Base-by-base conservation (phyloP, 2,329 filamentous ascomycete genomes). In the Nemania bipapillata region DNA sequence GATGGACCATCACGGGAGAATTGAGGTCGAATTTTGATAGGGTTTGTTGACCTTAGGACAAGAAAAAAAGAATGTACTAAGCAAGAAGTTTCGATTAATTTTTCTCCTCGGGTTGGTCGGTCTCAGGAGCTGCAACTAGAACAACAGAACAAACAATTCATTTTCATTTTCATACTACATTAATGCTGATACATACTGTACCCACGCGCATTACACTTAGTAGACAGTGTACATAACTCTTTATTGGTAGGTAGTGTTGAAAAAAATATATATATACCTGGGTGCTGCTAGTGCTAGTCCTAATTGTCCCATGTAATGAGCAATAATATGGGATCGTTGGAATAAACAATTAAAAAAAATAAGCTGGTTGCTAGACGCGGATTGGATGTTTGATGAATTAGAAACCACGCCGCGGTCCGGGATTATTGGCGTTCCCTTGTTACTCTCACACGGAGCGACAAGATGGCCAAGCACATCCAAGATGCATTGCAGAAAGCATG, bases 351-450 rank as follows among this genome's bases (percentile, higher is more conserved):
- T 40, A 55, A 55, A 22, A 37, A 58, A 68, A 54, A 57, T 42
- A 37, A 60, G 68, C 63, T 69, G 68, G 70, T 69, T 72, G 68
- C 67, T 65, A 63, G 69, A 62, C 69, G 72, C 72, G 71, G 74
- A 75, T 73, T 73, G 65, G 73, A 62, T 66, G 64, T 68, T 70
- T 68, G 63, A 57, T 53, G 66, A 59, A 61, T 58, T 30, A 68
- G 60, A 68, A 66, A 66, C 54, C 57, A 63, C 61, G 62, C 65
- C 62, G 64, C 53, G 61, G 57, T 50, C 67, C 50, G 50, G 67
- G 64, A 58, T 67, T 60, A 55, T 26, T 37, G 63, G 32, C 30
- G 26, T 63, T 58, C 64, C 64, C 59, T 75, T 59, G 32, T 26
- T 59, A 20, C 47, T 17, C 57, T 58, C 66, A 58, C 66, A 75